Percentiles rank a stretch among this genome's conserved stretches.
phyloP scores from a whole-genome alignment of 192 early-diverging fungal genomes.

The Diversispora eburnea region DNA sequence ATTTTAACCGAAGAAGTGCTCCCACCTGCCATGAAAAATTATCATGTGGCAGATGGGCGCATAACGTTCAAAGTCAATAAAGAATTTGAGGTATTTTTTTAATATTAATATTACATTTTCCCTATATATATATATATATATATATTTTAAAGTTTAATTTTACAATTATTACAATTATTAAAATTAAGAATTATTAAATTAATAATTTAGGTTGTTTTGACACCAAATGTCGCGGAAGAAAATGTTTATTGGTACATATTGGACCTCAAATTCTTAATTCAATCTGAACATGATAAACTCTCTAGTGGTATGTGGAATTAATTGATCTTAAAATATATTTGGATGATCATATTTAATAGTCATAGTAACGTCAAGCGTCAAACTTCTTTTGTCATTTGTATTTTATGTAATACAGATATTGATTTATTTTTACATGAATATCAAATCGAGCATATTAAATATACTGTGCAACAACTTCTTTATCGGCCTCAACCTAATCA shows the following conservation, averaged over 20 bases:
- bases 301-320: neutral
- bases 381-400: neutral
- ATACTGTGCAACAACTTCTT: neutral
- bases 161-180: neutral
- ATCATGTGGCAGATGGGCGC: slow-evolving; percentile 59
- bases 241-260: slow-evolving; percentile 4
- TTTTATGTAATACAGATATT: neutral
- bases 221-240: neutral
- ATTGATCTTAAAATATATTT: neutral
- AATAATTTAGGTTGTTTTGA: neutral
- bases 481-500: neutral
- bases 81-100: slow-evolving; percentile 61
- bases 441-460: neutral
- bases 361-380: neutral
- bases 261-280: slow-evolving; percentile 13
- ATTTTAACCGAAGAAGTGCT: slow-evolving; percentile 69
- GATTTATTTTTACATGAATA: neutral
- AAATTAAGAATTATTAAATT: neutral
- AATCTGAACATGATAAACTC: neutral
- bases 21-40: slow-evolving; percentile 62
- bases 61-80: slow-evolving; percentile 69
- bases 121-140: too few species aligned
- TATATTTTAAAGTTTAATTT: neutral
- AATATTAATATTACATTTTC: too few species aligned
- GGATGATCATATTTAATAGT: neutral